Conservation (phyloP, 1,284 basidiomycete genomes). For the Tetrapyrgos nigripes region DNA sequence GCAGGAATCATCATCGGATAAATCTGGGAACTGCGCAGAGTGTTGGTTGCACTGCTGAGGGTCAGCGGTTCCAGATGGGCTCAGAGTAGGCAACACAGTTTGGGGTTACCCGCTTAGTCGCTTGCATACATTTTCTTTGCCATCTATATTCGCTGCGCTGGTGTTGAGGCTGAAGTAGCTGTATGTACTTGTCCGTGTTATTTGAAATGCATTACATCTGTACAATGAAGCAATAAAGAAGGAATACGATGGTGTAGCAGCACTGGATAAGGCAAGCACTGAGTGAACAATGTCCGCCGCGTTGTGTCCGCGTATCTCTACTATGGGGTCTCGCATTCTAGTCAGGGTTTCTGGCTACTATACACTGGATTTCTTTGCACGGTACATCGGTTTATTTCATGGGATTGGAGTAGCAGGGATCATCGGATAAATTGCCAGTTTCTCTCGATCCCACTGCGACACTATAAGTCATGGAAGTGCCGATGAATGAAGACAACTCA, state of each 20-base stretch:
- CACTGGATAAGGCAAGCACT: slow-evolving; percentile 67
- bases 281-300: too few species aligned
- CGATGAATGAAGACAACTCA: too few species aligned
- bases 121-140: not conserved
- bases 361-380: too few species aligned
- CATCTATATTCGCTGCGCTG: not conserved
- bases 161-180: not conserved
- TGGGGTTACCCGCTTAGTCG: not conserved
- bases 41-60: slow-evolving; percentile 97
- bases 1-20: slow-evolving; percentile 12
- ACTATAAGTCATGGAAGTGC: too few species aligned
- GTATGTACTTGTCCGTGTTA: not conserved
- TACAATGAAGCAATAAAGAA: slow-evolving; percentile 79
- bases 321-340: too few species aligned
- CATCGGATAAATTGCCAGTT: slow-evolving; percentile 28
- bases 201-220: not conserved
- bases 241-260: slow-evolving; percentile 76
- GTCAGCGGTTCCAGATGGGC: slow-evolving; percentile 89
- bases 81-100: slow-evolving; percentile 71
- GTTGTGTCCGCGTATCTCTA: too few species aligned
- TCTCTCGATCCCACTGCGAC: slow-evolving; percentile 50
- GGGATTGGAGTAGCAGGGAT: slow-evolving; percentile 16
- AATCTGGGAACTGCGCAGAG: slow-evolving; percentile 92
- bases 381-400: too few species aligned
- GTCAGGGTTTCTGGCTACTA: too few species aligned